Percentiles rank a stretch among this genome's conserved stretches.
phyloP scores from a whole-genome alignment of 225 moss, liverwort and hornwort species.

The Polytrichum commune region DNA sequence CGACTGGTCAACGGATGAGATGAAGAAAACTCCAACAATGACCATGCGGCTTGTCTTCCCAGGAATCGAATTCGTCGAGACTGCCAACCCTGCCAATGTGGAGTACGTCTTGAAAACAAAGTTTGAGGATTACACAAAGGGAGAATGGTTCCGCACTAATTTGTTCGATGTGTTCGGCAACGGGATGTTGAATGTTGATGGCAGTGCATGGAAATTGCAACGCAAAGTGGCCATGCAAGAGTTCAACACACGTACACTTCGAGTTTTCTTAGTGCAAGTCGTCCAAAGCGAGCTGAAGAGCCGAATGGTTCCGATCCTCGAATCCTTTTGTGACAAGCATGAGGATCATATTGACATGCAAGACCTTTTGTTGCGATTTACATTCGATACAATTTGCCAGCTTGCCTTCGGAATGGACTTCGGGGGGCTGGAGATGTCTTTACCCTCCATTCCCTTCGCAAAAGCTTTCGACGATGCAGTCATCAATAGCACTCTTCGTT shows the following conservation, averaged over 20 bases:
- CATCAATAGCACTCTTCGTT: conserved; percentile 6
- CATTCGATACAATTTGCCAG: conserved; percentile 45
- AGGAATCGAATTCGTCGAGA: conserved; percentile 21
- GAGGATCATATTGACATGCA: conserved; percentile 33
- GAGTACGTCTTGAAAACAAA: conserved; percentile 60
- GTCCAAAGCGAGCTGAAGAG: conserved; percentile 13
- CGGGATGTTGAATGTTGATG: conserved; percentile 30
- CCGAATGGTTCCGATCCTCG: conserved; percentile 25
- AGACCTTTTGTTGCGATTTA: conserved; percentile 43
- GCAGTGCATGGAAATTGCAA: conserved; percentile 27
- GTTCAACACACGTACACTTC: conserved; percentile 23
- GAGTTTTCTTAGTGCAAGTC: conserved; percentile 16
- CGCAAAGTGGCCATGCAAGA: conserved; percentile 30
- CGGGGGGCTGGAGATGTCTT: conserved; percentile 15
- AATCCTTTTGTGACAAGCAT: background rate
- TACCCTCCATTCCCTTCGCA: conserved; percentile 30
- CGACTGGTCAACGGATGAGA: conserved; percentile 35
- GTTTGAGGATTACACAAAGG: conserved; percentile 35
- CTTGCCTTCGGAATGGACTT: conserved; percentile 43
- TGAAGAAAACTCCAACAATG: conserved; percentile 22
- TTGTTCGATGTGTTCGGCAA: conserved; percentile 21
- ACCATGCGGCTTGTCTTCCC: conserved; percentile 30
- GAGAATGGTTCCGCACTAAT: background rate
- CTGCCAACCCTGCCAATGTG: conserved; percentile 50
- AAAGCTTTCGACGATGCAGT: conserved; percentile 40